Conservation (phyloP, 2,329 filamentous ascomycete species). For the Claviceps arundinis region DNA sequence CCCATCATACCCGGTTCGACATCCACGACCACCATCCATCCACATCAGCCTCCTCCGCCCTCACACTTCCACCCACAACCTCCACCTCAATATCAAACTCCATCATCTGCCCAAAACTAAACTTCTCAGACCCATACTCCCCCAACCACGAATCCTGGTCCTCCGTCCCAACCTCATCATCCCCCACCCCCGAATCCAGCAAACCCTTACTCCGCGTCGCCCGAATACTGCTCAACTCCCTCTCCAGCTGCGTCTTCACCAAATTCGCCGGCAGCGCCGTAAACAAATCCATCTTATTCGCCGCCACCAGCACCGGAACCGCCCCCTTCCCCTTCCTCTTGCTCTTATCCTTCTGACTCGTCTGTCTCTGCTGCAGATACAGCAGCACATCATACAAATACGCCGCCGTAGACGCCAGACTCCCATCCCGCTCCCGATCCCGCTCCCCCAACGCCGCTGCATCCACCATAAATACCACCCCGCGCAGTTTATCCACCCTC, state of each 20-base stretch:
- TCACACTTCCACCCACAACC: slow-evolving; percentile 62
- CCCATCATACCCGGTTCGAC: slow-evolving; percentile 50
- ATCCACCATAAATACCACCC: slow-evolving; percentile 81
- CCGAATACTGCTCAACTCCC: slow-evolving; percentile 68
- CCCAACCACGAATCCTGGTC: slow-evolving; percentile 80
- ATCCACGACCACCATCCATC: slow-evolving; percentile 90
- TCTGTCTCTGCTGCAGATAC: slow-evolving; percentile 60
- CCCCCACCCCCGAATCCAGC: slow-evolving; percentile 64
- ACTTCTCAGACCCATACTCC: slow-evolving; percentile 62
- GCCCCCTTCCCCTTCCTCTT: slow-evolving; percentile 19
- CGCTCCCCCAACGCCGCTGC: slow-evolving; percentile 52
- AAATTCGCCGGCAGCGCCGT: slow-evolving; percentile 72
- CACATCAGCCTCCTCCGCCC: slow-evolving; percentile 52
- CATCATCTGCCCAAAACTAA: slow-evolving; percentile 69
- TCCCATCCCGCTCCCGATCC: slow-evolving; percentile 19
- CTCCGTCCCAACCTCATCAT: slow-evolving; percentile 44
- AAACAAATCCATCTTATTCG: slow-evolving; percentile 93
- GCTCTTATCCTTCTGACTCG: slow-evolving; percentile 27
- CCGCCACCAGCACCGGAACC: slow-evolving; percentile 69
- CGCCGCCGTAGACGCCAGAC: slow-evolving; percentile 58
- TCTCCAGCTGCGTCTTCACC: slow-evolving; percentile 63
- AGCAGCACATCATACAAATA: slow-evolving; percentile 89
- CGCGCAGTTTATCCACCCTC: slow-evolving; percentile 41
- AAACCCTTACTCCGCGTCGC: slow-evolving; percentile 67
- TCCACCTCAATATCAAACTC: slow-evolving; percentile 72